Conservation (phyloP, 306 rosid genomes). For the Crataegus laevigata region DNA sequence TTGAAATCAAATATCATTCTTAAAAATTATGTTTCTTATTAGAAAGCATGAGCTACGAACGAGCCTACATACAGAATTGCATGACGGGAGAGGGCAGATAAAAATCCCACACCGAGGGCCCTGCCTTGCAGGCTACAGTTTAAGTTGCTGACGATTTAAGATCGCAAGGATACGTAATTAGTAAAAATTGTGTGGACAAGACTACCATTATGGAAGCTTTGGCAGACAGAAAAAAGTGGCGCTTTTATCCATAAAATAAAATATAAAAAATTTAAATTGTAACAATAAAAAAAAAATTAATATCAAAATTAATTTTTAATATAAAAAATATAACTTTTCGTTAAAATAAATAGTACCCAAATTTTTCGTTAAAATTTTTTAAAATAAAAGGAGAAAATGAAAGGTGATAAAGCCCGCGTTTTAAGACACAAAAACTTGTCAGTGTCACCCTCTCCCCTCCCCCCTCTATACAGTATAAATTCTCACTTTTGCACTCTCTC, state of each 20-base stretch:
- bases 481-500: slow-evolving; percentile 21
- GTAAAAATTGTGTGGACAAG: too few relatives aligned
- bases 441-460: not conserved
- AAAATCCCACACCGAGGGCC: too few relatives aligned
- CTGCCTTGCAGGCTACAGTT: not conserved
- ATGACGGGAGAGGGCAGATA: not conserved
- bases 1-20: too few relatives aligned
- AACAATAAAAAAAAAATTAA: too few relatives aligned
- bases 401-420: slow-evolving; percentile 36
- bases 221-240: not conserved
- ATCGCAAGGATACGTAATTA: too few relatives aligned
- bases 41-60: too few relatives aligned
- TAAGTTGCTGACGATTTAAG: not conserved
- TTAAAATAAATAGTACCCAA: too few relatives aligned
- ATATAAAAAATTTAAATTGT: too few relatives aligned
- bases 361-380: too few relatives aligned
- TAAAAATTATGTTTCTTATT: not conserved
- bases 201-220: not conserved
- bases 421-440: slow-evolving; percentile 32
- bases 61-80: too few relatives aligned
- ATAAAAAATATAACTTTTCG: too few relatives aligned
- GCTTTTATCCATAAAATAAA: not conserved
- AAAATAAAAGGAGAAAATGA: not conserved
- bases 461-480: slow-evolving; percentile 17
- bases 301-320: too few relatives aligned